phyloP scores from a whole-genome alignment of 2,329 filamentous ascomycete genomes.

The Nannizziopsis barbatae region DNA sequence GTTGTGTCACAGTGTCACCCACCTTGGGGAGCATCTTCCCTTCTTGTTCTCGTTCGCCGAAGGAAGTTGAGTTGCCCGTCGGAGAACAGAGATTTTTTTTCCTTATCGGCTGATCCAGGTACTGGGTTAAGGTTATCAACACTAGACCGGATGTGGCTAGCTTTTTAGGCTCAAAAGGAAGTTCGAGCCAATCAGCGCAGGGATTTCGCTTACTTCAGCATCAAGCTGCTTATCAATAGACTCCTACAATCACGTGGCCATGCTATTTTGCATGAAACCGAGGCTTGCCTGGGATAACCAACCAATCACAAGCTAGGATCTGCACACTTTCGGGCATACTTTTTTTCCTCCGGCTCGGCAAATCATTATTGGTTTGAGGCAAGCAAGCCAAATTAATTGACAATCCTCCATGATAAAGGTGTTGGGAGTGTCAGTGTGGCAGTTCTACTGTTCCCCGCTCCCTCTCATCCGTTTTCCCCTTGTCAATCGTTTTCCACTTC shows the following conservation, averaged over 20 bases:
- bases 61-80: constrained; percentile 2
- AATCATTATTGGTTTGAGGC: neutral
- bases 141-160: neutral
- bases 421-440: neutral
- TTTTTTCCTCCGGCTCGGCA: neutral
- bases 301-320: constrained; percentile 1
- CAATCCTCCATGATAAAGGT: neutral
- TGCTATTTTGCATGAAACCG: constrained; percentile 5
- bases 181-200: too few species aligned
- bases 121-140: neutral
- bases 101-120: neutral
- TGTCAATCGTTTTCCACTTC: neutral
- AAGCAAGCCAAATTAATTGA: neutral
- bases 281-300: constrained; percentile 7
- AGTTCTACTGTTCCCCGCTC: neutral
- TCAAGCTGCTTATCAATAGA: too few species aligned
- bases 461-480: neutral
- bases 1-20: too few species aligned
- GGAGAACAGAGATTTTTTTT: neutral
- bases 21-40: too few species aligned
- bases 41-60: neutral
- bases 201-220: too few species aligned
- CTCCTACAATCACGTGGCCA: neutral
- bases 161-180: too few species aligned
- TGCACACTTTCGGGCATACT: neutral